Evolutionary conservation across 129 eudicot genomes (phyloP).

Genomic region (Pittosporum tobira): DNA sequence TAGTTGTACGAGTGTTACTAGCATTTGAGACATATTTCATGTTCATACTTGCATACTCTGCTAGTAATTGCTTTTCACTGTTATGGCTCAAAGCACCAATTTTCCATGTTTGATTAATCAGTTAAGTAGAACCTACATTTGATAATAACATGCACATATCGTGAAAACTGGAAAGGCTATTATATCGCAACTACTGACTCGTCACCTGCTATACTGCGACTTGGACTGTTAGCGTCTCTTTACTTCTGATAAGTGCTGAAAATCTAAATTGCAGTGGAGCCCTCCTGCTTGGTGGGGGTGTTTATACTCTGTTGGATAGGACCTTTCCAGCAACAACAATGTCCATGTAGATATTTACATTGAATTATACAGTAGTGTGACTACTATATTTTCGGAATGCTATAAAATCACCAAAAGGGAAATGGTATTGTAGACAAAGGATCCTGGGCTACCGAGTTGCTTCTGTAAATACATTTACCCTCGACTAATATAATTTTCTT

Average conservation of each 20-base stretch:
- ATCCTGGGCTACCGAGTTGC: no score
- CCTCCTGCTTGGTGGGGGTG: constrained; percentile 85
- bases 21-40: neutral
- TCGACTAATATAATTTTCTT: no score
- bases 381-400: no score
- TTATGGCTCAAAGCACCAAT: neutral
- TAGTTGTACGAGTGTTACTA: neutral
- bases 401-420: no score
- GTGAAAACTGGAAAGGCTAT: neutral
- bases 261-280: constrained; percentile 69
- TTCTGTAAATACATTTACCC: no score
- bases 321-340: constrained; percentile 57
- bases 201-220: neutral
- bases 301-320: constrained; percentile 78
- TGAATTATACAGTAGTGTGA: neutral
- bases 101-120: neutral
- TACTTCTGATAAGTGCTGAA: constrained; percentile 11
- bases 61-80: neutral
- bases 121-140: neutral
- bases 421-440: no score
- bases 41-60: neutral
- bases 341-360: constrained; percentile 45
- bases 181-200: neutral
- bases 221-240: neutral
- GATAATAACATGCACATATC: neutral